Evolutionary conservation across 331 rosid species (phyloP).

Genomic region (Rhamnella rubrinervis): DNA sequence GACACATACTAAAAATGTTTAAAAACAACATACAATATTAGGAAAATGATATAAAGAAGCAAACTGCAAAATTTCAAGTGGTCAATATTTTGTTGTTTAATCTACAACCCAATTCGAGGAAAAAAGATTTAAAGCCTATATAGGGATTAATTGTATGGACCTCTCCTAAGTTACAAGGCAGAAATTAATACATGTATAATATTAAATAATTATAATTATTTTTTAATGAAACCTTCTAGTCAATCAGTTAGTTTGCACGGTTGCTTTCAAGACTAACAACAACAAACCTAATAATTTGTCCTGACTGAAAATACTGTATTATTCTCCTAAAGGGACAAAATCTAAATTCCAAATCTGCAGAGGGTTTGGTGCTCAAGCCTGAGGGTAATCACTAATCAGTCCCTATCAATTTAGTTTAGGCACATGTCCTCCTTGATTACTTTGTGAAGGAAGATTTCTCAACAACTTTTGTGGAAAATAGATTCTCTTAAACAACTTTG

Average conservation of each 20-base stretch:
- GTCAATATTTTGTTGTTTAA: too few species aligned
- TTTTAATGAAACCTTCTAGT: not conserved
- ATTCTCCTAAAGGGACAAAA: conserved; percentile 1
- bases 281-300: conserved; percentile 18
- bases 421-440: not conserved
- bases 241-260: not conserved
- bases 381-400: conserved; percentile 1
- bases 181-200: too few species aligned
- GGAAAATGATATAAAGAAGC: too few species aligned
- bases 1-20: too few species aligned
- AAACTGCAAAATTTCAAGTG: too few species aligned
- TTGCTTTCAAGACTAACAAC: conserved; percentile 17
- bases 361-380: conserved; percentile 15
- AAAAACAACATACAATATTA: too few species aligned
- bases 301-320: not conserved
- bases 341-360: not conserved
- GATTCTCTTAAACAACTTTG: too few species aligned
- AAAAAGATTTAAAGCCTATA: too few species aligned
- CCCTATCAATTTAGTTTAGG: conserved; percentile 1
- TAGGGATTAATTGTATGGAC: too few species aligned
- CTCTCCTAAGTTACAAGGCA: too few species aligned
- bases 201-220: too few species aligned
- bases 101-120: too few species aligned
- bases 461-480: conserved; percentile 12
- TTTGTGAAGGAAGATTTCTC: conserved; percentile 1